Conservation (phyloP, 495 filamentous ascomycete species). For the Annulohypoxylon nitens region DNA sequence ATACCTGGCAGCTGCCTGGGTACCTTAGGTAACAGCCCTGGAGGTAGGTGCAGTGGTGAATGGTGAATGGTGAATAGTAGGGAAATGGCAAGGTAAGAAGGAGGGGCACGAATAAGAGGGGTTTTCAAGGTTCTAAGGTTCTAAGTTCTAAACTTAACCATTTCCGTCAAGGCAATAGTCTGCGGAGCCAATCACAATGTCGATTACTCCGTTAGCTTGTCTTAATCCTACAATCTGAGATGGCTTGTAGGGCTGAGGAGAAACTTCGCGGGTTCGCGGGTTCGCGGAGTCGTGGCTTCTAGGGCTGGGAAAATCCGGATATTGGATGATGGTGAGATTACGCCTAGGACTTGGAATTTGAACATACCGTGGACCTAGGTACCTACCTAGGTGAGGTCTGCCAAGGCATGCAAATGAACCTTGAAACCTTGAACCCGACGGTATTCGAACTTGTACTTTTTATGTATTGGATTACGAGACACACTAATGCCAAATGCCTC, state of each 20-base stretch:
- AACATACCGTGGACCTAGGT: background rate
- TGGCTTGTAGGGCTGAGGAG: conserved; percentile 46
- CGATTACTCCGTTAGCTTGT: conserved; percentile 21
- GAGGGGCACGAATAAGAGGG: conserved; percentile 27
- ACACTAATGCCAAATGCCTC: conserved; percentile 1
- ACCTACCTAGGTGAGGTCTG: conserved; percentile 5
- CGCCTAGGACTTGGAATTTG: background rate
- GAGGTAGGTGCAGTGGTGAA: background rate
- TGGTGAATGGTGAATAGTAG: background rate
- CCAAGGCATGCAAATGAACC: background rate
- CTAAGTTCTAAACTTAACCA: conserved; percentile 31
- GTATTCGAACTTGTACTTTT: background rate
- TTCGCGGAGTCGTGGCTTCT: conserved; percentile 1
- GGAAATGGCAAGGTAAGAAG: background rate
- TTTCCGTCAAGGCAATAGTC: conserved; percentile 40
- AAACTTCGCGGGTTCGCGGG: conserved; percentile 11
- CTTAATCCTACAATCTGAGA: conserved; percentile 28
- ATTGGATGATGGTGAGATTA: conserved; percentile 19
- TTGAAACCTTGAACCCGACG: background rate
- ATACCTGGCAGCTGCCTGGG: background rate
- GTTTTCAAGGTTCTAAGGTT: background rate
- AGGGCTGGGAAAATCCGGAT: conserved; percentile 11
- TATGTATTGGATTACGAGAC: background rate
- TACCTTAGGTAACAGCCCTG: background rate
- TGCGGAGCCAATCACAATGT: conserved; percentile 41